Percentiles rank a stretch among this genome's conserved stretches.
Evolutionary conservation across 1,284 basidiomycete genomes (phyloP).

Genomic region (Termitomyces sp.): DNA sequence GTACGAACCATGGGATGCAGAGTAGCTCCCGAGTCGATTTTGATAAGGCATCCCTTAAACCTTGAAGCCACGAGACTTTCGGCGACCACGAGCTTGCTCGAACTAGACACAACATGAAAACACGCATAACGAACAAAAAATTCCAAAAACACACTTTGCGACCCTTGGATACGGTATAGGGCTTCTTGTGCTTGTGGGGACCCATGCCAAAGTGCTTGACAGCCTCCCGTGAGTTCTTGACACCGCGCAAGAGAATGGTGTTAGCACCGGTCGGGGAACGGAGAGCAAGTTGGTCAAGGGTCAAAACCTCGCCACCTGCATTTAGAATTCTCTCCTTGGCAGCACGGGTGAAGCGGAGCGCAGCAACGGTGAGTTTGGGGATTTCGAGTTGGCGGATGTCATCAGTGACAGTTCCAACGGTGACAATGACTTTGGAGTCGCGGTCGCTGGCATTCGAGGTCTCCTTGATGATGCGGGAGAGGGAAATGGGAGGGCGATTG

Average conservation of each 20-base stretch:
- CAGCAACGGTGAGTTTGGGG: constrained; percentile 92
- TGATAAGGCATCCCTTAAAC: constrained; percentile 45
- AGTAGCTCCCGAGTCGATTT: constrained; percentile 7
- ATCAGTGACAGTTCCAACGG: constrained; percentile 93
- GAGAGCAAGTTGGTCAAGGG: constrained; percentile 95
- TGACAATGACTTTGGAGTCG: constrained; percentile 82
- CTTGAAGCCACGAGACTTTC: constrained; percentile 90
- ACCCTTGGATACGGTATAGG: constrained; percentile 90
- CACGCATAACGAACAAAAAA: neutral
- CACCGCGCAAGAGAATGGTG: constrained; percentile 90
- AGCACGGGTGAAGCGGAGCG: constrained; percentile 90
- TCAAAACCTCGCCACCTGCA: constrained; percentile 92
- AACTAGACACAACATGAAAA: constrained; percentile 42
- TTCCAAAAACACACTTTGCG: constrained; percentile 62
- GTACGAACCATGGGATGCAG: constrained; percentile 10
- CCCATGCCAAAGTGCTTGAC: constrained; percentile 97
- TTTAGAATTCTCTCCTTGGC: constrained; percentile 94
- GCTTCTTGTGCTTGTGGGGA: constrained; percentile 92
- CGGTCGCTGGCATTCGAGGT: constrained; percentile 67
- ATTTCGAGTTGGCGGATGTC: constrained; percentile 86
- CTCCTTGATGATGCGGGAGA: constrained; percentile 86
- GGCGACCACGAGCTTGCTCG: constrained; percentile 88
- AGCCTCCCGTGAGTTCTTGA: constrained; percentile 91
- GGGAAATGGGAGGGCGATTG: constrained; percentile 96
- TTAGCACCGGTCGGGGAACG: constrained; percentile 93